These are phyloP conservation scores for Ascodesmis nigricans DNA, from an alignment of 495 filamentous ascomycete species.

Conservation along the genomic window DNA sequence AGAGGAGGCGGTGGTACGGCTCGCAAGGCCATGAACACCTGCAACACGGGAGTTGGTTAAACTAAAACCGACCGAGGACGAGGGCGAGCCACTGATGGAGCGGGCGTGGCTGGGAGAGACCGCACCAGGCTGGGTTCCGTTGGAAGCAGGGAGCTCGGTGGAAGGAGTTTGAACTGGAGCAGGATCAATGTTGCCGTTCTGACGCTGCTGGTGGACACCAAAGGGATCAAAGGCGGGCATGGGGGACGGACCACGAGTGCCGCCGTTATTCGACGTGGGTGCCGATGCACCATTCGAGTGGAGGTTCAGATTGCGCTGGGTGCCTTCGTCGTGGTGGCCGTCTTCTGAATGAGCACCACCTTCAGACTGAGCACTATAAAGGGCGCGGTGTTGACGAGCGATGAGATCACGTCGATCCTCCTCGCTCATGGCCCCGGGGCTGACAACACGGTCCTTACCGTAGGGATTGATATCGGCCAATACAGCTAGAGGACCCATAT, in stretches of 20 bases:
- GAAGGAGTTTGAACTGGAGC: conserved; percentile 20
- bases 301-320: conserved; percentile 31
- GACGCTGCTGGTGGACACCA: conserved; percentile 23
- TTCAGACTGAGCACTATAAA: conserved; percentile 53
- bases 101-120: conserved; percentile 46
- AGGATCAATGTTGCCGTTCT: conserved; percentile 22
- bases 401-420: conserved; percentile 92
- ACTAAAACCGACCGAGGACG: conserved; percentile 39
- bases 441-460: conserved; percentile 63
- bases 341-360: conserved; percentile 20
- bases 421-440: conserved; percentile 77
- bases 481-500: conserved; percentile 40
- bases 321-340: conserved; percentile 31
- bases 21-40: conserved; percentile 41
- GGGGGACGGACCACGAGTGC: conserved; percentile 36
- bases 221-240: conserved; percentile 37
- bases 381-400: conserved; percentile 73
- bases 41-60: conserved; percentile 40
- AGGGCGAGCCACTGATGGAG: conserved; percentile 74
- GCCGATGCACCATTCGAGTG: conserved; percentile 35
- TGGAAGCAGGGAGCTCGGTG: conserved; percentile 19
- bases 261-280: conserved; percentile 25
- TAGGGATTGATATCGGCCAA: conserved; percentile 60
- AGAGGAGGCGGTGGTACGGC: conserved; percentile 71
- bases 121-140: conserved; percentile 25